These are phyloP conservation scores for Macrophomina tecta DNA, from an alignment of 2,329 filamentous ascomycete species.

Conservation along the genomic window DNA sequence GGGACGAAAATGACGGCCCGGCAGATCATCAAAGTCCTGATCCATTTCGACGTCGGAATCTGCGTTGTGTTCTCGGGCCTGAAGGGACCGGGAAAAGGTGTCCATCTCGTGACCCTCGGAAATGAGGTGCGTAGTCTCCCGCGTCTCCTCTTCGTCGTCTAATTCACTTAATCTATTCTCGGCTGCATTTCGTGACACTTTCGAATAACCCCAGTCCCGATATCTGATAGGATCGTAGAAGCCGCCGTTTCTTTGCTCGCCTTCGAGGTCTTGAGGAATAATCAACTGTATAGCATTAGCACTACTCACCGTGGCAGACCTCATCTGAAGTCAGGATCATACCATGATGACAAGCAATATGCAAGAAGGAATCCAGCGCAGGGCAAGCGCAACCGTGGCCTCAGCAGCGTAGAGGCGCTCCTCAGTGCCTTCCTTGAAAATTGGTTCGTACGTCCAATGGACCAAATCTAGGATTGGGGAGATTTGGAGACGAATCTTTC, in stretches of 20 bases:
- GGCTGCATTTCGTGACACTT: constrained; percentile 13
- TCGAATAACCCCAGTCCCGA: constrained; percentile 23
- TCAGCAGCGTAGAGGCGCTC: background rate
- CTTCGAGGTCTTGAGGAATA: constrained; percentile 25
- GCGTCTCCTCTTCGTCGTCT: background rate
- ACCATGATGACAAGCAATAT: constrained; percentile 19
- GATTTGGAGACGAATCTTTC: background rate
- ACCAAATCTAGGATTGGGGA: constrained; percentile 7
- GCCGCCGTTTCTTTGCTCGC: constrained; percentile 6
- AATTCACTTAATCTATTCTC: background rate
- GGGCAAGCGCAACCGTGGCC: background rate
- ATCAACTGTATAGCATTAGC: constrained; percentile 4
- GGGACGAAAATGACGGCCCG: constrained; percentile 14
- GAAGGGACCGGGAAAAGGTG: background rate
- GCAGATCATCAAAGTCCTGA: constrained; percentile 15
- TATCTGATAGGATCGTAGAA: constrained; percentile 26
- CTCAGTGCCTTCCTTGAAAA: constrained; percentile 2
- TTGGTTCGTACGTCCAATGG: constrained; percentile 21
- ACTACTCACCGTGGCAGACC: no score
- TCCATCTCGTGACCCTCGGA: background rate
- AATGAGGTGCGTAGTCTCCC: background rate
- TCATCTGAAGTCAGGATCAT: background rate
- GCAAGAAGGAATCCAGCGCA: constrained; percentile 24
- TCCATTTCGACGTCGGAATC: background rate
- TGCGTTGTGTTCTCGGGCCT: background rate